phyloP scores from a whole-genome alignment of 441 rosid species.

The Gossypium davidsonii region DNA sequence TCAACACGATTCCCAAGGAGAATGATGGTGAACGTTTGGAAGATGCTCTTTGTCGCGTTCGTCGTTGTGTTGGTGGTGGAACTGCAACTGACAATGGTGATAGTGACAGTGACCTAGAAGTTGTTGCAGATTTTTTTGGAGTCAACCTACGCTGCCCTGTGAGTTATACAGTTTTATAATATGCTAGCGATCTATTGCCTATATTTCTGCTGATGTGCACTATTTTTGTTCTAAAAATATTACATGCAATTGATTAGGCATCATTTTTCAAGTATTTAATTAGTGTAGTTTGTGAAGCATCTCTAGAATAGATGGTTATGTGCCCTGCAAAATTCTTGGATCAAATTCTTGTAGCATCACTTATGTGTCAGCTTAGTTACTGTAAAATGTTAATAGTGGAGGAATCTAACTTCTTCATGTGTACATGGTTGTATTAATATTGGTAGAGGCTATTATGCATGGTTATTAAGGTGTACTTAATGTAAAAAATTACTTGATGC shows the following conservation, averaged over 20 bases:
- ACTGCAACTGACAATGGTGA: slow-evolving; percentile 69
- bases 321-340: neutral
- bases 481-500: neutral
- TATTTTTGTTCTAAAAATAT: neutral
- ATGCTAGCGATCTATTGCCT: neutral
- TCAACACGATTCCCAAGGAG: slow-evolving; percentile 77
- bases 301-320: neutral
- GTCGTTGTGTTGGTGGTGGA: slow-evolving; percentile 92
- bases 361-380: neutral
- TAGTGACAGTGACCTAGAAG: slow-evolving; percentile 97
- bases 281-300: neutral
- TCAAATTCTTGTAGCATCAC: neutral
- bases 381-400: neutral
- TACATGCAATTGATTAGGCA: neutral
- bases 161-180: slow-evolving; percentile 22
- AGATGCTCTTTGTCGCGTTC: slow-evolving; percentile 84
- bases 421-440: neutral
- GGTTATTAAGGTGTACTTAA: neutral
- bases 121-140: slow-evolving; percentile 79
- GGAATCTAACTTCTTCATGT: neutral
- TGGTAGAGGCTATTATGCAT: neutral
- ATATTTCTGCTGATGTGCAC: neutral
- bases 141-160: slow-evolving; percentile 89
- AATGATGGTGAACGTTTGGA: slow-evolving; percentile 75
- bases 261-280: neutral